A percentile compares a stretch with the other conserved stretches of the same genome.
These are phyloP conservation scores for Cystobasidium ongulense DNA, from an alignment of 768 basidiomycete species.

Conservation along the genomic window DNA sequence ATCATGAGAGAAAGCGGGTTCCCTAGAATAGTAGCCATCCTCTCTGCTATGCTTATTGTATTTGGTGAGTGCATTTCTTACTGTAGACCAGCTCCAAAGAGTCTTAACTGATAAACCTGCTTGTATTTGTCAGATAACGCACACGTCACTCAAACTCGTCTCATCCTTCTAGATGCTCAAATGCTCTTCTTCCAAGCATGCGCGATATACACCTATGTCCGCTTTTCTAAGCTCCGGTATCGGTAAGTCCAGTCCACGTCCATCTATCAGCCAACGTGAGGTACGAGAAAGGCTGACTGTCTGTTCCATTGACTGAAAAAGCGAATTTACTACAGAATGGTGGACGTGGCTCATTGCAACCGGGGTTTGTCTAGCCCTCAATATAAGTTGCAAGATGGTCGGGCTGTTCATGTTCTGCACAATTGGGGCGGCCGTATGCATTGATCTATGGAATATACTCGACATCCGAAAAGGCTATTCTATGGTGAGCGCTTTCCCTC, in stretches of 20 bases:
- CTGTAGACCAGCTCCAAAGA: not conserved
- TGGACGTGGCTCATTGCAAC: conserved; percentile 89
- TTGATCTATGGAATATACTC: conserved; percentile 89
- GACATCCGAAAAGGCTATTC: conserved; percentile 70
- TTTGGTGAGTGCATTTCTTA: conserved; percentile 58
- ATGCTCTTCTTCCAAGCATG: conserved; percentile 92
- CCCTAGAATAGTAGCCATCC: conserved; percentile 78
- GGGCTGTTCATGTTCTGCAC: conserved; percentile 81
- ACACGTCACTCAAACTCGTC: conserved; percentile 87
- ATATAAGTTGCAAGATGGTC: conserved; percentile 96
- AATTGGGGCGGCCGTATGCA: conserved; percentile 79
- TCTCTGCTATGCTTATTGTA: conserved; percentile 73
- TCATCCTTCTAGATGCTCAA: conserved; percentile 88
- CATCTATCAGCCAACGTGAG: not conserved
- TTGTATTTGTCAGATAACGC: conserved; percentile 64
- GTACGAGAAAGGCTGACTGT: not conserved
- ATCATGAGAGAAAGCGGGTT: conserved; percentile 99
- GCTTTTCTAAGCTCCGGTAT: conserved; percentile 90
- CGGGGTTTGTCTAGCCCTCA: conserved; percentile 87
- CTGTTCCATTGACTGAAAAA: conserved; percentile 42
- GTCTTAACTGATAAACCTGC: not conserved
- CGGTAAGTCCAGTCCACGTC: conserved; percentile 50
- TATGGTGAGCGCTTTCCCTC: conserved; percentile 48
- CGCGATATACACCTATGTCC: conserved; percentile 84
- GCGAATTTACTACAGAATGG: conserved; percentile 83